Conservation (phyloP, 2,329 filamentous ascomycete genomes). For the Sclerotinia trifoliorum region DNA sequence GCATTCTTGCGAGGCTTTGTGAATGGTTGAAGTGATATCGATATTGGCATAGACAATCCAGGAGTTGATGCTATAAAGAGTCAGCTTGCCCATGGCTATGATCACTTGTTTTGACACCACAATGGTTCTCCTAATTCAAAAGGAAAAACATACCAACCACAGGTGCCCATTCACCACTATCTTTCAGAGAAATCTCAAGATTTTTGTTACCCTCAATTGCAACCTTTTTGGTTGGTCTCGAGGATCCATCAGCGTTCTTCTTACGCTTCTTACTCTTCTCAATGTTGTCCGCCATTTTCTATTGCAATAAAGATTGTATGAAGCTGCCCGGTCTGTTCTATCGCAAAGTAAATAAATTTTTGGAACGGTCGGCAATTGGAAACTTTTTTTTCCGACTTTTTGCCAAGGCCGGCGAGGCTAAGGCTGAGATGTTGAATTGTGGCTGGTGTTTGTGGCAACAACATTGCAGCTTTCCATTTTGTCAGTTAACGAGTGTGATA, state of each 20-base stretch:
- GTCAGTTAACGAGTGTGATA: background rate
- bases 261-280: slow-evolving; percentile 51
- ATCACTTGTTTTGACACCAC: background rate
- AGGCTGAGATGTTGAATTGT: background rate
- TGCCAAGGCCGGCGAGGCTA: slow-evolving; percentile 10
- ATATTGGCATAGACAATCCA: slow-evolving; percentile 39
- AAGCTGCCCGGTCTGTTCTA: background rate
- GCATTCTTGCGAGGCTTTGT: slow-evolving; percentile 36
- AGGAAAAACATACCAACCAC: slow-evolving; percentile 49
- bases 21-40: slow-evolving; percentile 39
- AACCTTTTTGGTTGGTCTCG: slow-evolving; percentile 53
- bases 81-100: background rate
- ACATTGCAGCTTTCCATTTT: background rate
- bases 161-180: slow-evolving; percentile 50
- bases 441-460: slow-evolving; percentile 1
- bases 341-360: slow-evolving; percentile 20
- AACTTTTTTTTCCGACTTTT: slow-evolving; percentile 25
- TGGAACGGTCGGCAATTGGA: slow-evolving; percentile 17
- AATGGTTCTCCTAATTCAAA: background rate
- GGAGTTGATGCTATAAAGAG: slow-evolving; percentile 38
- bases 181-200: slow-evolving; percentile 49
- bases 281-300: slow-evolving; percentile 35
- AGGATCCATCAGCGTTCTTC: slow-evolving; percentile 44
- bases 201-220: slow-evolving; percentile 44
- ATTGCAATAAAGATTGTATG: slow-evolving; percentile 2